These are phyloP conservation scores for Hypholoma fasciculare DNA, from an alignment of 768 basidiomycete genomes.

Conservation along the genomic window DNA sequence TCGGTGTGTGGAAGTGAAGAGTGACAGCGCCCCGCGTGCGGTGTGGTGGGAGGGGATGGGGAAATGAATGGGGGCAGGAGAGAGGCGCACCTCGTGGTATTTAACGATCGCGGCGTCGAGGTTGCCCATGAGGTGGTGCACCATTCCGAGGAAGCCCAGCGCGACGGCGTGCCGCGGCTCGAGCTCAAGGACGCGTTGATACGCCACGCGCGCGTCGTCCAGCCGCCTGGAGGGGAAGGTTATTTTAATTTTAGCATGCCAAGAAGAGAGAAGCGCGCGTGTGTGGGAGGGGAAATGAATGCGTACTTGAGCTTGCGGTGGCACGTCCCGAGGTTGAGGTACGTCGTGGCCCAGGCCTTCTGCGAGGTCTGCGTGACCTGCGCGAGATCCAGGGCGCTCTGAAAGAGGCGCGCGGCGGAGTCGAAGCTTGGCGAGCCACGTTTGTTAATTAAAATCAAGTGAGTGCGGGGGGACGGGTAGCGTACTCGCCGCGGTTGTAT, in stretches of 20 bases:
- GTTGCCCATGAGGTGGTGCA: slow-evolving; percentile 74
- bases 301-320: slow-evolving; percentile 77
- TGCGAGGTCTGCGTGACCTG: slow-evolving; percentile 84
- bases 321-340: slow-evolving; percentile 91
- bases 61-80: too few relatives aligned
- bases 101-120: slow-evolving; percentile 81
- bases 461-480: background rate
- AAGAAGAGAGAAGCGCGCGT: background rate
- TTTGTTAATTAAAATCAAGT: background rate
- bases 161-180: slow-evolving; percentile 84
- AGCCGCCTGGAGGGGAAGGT: slow-evolving; percentile 33
- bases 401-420: slow-evolving; percentile 69
- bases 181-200: slow-evolving; percentile 79
- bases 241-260: background rate
- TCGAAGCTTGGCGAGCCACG: slow-evolving; percentile 55
- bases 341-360: slow-evolving; percentile 85
- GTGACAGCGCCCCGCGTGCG: too few relatives aligned
- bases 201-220: slow-evolving; percentile 71
- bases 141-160: slow-evolving; percentile 87
- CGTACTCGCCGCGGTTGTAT: slow-evolving; percentile 83
- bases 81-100: slow-evolving; percentile 80
- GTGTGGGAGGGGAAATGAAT: background rate
- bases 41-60: too few relatives aligned
- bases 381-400: slow-evolving; percentile 76
- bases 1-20: too few relatives aligned